Evolutionary conservation across 257 asterid species (phyloP).

Genomic region (Nicotiana noctiflora): DNA sequence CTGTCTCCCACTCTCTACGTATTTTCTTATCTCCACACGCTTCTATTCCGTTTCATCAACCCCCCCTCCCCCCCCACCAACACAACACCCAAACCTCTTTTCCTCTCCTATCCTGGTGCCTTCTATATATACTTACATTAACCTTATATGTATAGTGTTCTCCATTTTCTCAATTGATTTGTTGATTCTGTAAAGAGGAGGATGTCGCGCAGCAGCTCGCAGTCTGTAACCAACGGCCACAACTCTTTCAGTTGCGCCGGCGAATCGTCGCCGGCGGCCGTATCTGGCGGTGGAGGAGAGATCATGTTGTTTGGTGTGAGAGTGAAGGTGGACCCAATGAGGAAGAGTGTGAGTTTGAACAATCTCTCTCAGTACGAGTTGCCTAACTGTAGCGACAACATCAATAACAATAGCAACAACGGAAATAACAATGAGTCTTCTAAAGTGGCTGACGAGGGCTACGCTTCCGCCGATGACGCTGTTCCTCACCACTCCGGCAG

Average conservation of each 20-base stretch:
- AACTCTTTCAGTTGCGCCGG: slow-evolving; percentile 26
- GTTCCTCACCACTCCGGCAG: slow-evolving; percentile 37
- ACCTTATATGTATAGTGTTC: neutral
- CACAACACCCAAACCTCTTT: neutral
- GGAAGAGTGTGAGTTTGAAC: slow-evolving; percentile 87
- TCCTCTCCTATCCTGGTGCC: neutral
- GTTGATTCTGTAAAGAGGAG: neutral
- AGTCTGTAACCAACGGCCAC: slow-evolving; percentile 22
- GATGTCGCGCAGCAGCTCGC: slow-evolving; percentile 21
- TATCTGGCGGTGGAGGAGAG: slow-evolving; percentile 25
- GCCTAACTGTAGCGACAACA: slow-evolving; percentile 1
- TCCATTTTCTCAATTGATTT: neutral
- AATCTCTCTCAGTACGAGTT: slow-evolving; percentile 66
- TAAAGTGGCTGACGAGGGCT: slow-evolving; percentile 37
- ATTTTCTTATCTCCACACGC: slow-evolving; percentile 17
- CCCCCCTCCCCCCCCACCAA: accelerated
- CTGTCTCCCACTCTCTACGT: slow-evolving; percentile 8
- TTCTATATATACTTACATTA: neutral
- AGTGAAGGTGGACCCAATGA: slow-evolving; percentile 73
- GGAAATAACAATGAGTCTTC: slow-evolving; percentile 19
- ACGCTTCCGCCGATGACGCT: slow-evolving; percentile 81
- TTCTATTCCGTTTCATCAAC: neutral
- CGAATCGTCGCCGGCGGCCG: slow-evolving; percentile 29
- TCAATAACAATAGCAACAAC: neutral
- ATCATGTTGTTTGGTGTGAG: slow-evolving; percentile 81